These are phyloP conservation scores for Amesomyces nigricolor DNA, from an alignment of 2,329 filamentous ascomycete genomes.

Conservation along the genomic window DNA sequence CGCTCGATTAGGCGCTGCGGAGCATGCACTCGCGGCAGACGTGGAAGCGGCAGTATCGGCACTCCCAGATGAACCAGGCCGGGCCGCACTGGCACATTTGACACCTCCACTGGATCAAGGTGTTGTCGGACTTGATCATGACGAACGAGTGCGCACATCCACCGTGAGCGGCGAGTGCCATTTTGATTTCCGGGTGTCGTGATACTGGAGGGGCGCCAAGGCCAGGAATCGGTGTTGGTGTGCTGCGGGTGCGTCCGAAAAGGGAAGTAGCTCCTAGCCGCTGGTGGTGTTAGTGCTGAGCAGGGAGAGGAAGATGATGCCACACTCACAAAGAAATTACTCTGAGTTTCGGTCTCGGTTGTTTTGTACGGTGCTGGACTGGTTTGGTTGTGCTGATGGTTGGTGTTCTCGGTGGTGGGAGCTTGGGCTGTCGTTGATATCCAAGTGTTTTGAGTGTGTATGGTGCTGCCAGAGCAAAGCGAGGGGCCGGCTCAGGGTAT, in stretches of 20 bases:
- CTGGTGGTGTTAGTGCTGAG: conserved; percentile 19
- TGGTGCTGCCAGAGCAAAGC: conserved; percentile 13
- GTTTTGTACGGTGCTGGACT: too few species aligned
- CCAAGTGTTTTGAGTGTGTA: not conserved
- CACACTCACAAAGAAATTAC: conserved; percentile 10
- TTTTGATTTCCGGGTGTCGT: conserved; percentile 26
- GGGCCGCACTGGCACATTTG: conserved; percentile 53
- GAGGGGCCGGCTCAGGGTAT: conserved; percentile 10
- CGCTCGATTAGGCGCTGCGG: conserved; percentile 28
- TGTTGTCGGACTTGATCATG: conserved; percentile 62
- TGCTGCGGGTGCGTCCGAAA: conserved; percentile 14
- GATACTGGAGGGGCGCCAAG: conserved; percentile 6
- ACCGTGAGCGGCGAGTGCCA: conserved; percentile 45
- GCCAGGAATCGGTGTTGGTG: conserved; percentile 5
- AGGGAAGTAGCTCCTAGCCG: conserved; percentile 17
- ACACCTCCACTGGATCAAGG: conserved; percentile 61
- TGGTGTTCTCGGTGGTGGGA: not conserved
- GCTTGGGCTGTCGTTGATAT: not conserved
- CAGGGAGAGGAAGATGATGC: not conserved
- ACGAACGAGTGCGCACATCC: conserved; percentile 58
- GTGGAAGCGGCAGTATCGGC: conserved; percentile 62
- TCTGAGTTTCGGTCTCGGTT: not conserved
- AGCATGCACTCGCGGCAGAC: conserved; percentile 55
- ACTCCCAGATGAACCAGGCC: conserved; percentile 65
- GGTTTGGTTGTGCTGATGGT: not conserved